Evolutionary conservation across 139 green algal genomes (phyloP).

Genomic region (Parachlorella kessleri): DNA sequence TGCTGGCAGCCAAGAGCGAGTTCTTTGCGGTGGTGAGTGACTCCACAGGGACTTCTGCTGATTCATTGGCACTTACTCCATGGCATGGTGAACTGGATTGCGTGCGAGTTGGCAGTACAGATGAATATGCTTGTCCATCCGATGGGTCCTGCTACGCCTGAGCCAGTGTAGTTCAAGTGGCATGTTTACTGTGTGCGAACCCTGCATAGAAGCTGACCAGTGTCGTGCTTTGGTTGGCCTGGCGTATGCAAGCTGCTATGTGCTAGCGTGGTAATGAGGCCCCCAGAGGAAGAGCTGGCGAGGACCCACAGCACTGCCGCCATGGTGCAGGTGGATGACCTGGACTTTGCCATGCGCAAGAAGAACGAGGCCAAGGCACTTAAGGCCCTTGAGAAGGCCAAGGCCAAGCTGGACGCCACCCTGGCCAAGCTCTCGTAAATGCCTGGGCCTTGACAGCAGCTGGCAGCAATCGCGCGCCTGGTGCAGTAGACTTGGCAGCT

Average conservation of each 20-base stretch:
- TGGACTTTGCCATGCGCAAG: conserved; percentile 85
- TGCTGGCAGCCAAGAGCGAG: conserved; percentile 62
- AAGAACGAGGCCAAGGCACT: conserved; percentile 77
- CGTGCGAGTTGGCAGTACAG: too few species aligned
- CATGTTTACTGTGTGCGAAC: too few species aligned
- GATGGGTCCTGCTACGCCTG: too few species aligned
- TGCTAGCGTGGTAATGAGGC: too few species aligned
- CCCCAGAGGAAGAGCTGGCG: not conserved
- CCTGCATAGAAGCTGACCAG: too few species aligned
- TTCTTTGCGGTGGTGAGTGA: conserved; percentile 73
- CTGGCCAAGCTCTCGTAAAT: conserved; percentile 46
- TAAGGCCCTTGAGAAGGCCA: conserved; percentile 51
- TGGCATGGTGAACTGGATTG: too few species aligned
- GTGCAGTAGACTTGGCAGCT: too few species aligned
- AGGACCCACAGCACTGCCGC: not conserved
- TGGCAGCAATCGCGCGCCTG: too few species aligned
- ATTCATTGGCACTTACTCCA: too few species aligned
- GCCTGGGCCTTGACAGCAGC: not conserved
- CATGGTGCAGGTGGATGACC: conserved; percentile 73
- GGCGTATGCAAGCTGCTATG: not conserved
- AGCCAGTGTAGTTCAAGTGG: too few species aligned
- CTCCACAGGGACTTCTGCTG: not conserved
- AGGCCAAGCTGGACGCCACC: conserved; percentile 67
- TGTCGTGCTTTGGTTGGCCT: too few species aligned
- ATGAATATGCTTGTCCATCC: too few species aligned